Percentiles rank a stretch among this genome's conserved stretches.
phyloP scores from a whole-genome alignment of 2,329 filamentous ascomycete species.

The Trichoderma koningiopsis region DNA sequence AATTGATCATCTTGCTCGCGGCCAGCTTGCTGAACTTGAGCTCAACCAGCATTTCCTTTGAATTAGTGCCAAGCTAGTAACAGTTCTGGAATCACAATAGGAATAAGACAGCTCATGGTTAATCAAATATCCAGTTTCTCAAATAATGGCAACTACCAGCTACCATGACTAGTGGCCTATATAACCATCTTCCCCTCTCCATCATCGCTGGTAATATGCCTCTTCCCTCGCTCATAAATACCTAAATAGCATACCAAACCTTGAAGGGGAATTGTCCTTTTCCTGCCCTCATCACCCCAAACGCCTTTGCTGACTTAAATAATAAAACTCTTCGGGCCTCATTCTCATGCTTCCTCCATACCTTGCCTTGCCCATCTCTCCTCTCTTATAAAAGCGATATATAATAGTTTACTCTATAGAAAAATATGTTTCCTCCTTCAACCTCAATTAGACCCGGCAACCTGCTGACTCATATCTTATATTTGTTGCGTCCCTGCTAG shows the following conservation, averaged over 20 bases:
- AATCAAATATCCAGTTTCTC: not conserved
- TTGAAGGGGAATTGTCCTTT: constrained; percentile 35
- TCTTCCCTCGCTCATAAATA: not conserved
- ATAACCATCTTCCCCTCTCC: not conserved
- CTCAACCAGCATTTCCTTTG: not conserved
- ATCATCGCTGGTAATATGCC: not conserved
- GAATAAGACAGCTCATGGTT: not conserved
- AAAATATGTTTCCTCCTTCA: not conserved
- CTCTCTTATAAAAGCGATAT: not conserved
- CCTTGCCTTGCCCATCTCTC: too few relatives aligned
- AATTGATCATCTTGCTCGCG: too few relatives aligned
- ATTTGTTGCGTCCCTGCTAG: constrained; percentile 1
- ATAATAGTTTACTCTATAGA: not conserved
- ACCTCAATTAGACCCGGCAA: not conserved
- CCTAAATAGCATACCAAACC: constrained; percentile 15
- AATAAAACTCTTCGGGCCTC: not conserved
- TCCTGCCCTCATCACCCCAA: constrained; percentile 26
- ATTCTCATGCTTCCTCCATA: not conserved
- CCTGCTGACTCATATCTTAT: not conserved
- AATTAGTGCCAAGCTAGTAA: not conserved
- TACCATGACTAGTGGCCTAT: not conserved
- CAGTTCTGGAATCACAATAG: not conserved
- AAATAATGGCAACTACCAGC: not conserved
- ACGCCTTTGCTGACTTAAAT: constrained; percentile 30
- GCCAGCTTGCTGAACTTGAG: too few relatives aligned